These are phyloP conservation scores for Prunus mume DNA, from an alignment of 306 rosid species.

Conservation along the genomic window DNA sequence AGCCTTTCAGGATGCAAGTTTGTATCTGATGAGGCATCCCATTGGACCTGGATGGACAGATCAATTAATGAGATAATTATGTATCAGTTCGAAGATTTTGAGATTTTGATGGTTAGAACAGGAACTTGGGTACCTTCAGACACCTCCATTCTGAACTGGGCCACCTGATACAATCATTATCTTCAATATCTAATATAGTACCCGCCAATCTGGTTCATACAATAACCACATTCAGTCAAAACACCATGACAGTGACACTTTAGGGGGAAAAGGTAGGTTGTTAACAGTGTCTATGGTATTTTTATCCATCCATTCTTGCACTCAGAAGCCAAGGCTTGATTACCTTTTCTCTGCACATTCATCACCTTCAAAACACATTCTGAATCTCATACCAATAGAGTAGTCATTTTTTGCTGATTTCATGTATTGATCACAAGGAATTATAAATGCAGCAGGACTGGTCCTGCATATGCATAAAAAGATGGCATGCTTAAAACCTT, in stretches of 20 bases:
- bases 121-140: conserved; percentile 46
- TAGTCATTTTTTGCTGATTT: conserved; percentile 31
- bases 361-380: conserved; percentile 31
- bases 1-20: conserved; percentile 47
- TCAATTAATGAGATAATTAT: neutral
- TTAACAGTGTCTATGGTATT: neutral
- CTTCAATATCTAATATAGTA: conserved; percentile 43
- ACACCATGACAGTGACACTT: neutral
- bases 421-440: conserved; percentile 42
- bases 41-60: conserved; percentile 50
- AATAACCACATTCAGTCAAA: neutral
- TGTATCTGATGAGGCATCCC: conserved; percentile 41
- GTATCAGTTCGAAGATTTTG: conserved; percentile 4
- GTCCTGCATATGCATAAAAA: conserved; percentile 49
- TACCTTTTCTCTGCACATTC: conserved; percentile 58
- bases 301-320: neutral
- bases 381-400: conserved; percentile 50
- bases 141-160: conserved; percentile 72
- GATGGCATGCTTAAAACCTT: conserved; percentile 10
- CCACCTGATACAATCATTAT: conserved; percentile 56
- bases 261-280: neutral
- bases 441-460: conserved; percentile 46
- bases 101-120: neutral
- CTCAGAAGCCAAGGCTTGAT: conserved; percentile 11
- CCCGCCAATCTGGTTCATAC: conserved; percentile 46